Evolutionary conservation across 2,329 filamentous ascomycete genomes (phyloP).

Genomic region (Penicillium sp.): DNA sequence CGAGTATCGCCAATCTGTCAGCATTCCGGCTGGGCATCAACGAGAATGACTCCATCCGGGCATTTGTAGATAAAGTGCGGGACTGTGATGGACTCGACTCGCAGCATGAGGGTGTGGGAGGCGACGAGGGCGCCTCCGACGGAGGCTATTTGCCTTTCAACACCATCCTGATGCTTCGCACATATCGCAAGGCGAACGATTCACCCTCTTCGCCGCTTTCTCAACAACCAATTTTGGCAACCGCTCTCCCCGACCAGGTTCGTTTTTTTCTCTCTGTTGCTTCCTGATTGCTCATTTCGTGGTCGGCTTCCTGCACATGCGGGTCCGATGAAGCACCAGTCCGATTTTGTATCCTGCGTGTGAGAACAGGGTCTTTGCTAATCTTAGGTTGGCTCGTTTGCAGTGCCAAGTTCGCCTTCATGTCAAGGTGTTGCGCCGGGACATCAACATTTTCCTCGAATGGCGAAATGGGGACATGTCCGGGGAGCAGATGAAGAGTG

Average conservation of each 20-base stretch:
- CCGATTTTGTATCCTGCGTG: background rate
- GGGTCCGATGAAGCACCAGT: background rate
- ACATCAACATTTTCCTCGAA: conserved; percentile 41
- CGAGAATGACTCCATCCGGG: conserved; percentile 30
- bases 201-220: conserved; percentile 12
- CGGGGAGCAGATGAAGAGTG: conserved; percentile 43
- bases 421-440: conserved; percentile 37
- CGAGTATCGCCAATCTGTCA: conserved; percentile 18
- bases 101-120: conserved; percentile 12
- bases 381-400: background rate
- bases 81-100: conserved; percentile 7
- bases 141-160: conserved; percentile 35
- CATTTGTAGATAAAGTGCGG: conserved; percentile 31
- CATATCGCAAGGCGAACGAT: conserved; percentile 25
- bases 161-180: conserved; percentile 39
- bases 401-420: conserved; percentile 41
- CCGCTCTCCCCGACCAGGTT: conserved; percentile 38
- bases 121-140: conserved; percentile 14
- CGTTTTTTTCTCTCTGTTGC: background rate
- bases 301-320: background rate
- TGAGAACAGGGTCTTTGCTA: background rate
- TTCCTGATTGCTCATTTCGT: background rate
- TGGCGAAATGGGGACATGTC: conserved; percentile 43
- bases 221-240: conserved; percentile 29
- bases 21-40: conserved; percentile 31